Conservation (phyloP, 768 basidiomycete genomes). For the Vararia minispora region DNA sequence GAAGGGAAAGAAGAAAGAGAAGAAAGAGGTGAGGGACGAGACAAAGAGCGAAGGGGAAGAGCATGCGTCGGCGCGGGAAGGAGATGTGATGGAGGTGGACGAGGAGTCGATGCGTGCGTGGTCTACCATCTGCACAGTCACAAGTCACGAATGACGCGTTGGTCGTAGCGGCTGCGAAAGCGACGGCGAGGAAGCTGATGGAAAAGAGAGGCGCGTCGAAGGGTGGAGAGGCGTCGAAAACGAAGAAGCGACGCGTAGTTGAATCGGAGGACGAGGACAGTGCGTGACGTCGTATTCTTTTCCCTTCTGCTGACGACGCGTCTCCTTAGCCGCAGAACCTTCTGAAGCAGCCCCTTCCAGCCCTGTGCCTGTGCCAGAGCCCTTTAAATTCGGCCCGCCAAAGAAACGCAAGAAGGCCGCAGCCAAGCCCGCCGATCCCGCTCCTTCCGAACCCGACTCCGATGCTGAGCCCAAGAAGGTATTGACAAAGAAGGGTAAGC, state of each 20-base stretch:
- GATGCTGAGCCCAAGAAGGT: constrained; percentile 4
- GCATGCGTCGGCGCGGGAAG: constrained; percentile 13
- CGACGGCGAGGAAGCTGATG: neutral
- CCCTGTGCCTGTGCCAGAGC: neutral
- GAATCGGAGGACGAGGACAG: constrained; percentile 42
- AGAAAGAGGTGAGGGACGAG: constrained; percentile 14
- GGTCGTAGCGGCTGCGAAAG: too few species aligned
- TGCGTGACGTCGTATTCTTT: neutral
- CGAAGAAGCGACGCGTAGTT: constrained; percentile 43
- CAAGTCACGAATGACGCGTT: neutral
- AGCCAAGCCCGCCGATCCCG: too few species aligned
- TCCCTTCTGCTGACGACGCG: neutral
- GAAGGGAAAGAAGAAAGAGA: constrained; percentile 27
- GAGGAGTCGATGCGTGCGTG: too few species aligned
- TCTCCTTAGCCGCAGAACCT: too few species aligned
- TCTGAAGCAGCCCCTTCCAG: too few species aligned
- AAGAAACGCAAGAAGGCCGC: too few species aligned
- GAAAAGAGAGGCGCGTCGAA: neutral
- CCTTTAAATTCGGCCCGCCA: constrained; percentile 1
- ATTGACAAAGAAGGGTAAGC: constrained; percentile 5
- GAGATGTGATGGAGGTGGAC: constrained; percentile 12
- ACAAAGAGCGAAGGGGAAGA: constrained; percentile 20
- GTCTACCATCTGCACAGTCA: neutral
- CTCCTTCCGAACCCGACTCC: too few species aligned
- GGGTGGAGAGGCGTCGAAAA: constrained; percentile 16